Conservation (phyloP, 2,329 filamentous ascomycete species). For the Podosphaera xanthii region DNA sequence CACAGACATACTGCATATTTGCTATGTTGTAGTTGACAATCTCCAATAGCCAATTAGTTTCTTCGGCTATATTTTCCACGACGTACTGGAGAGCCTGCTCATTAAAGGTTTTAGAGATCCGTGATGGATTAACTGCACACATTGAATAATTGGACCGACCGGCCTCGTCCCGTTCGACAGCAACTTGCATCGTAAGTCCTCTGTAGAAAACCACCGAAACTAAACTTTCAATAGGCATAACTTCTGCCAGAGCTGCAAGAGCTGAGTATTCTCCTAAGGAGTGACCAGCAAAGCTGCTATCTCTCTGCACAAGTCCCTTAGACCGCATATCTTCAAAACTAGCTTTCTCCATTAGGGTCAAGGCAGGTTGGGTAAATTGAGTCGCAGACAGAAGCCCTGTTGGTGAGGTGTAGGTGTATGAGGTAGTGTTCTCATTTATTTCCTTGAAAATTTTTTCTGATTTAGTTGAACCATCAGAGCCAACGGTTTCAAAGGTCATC, state of each 20-base stretch:
- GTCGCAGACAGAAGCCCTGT: conserved; percentile 88
- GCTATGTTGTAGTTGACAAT: conserved; percentile 86
- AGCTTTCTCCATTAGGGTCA: conserved; percentile 98
- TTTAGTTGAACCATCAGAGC: conserved; percentile 75
- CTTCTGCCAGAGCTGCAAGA: conserved; percentile 81
- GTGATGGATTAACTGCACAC: conserved; percentile 96
- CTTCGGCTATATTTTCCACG: conserved; percentile 81
- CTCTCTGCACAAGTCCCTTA: conserved; percentile 84
- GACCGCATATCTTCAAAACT: conserved; percentile 98
- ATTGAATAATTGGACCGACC: conserved; percentile 97
- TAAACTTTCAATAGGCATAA: conserved; percentile 98
- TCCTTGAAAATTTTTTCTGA: conserved; percentile 99
- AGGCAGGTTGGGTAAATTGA: conserved; percentile 91
- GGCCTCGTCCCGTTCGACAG: conserved; percentile 80
- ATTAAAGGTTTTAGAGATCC: conserved; percentile 97
- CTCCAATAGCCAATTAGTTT: conserved; percentile 86
- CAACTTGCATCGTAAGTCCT: conserved; percentile 96
- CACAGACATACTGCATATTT: conserved; percentile 55
- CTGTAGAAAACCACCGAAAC: conserved; percentile 99
- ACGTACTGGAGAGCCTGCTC: conserved; percentile 94
- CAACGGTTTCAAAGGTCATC: conserved; percentile 99
- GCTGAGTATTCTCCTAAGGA: conserved; percentile 97
- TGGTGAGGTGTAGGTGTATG: conserved; percentile 91
- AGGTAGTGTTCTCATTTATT: conserved; percentile 75
- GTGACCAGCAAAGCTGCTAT: conserved; percentile 95